A percentile compares a stretch with the other conserved stretches of the same genome.
phyloP scores from a whole-genome alignment of 148 eudicot genomes.

The Fagopyrum esculentum region DNA sequence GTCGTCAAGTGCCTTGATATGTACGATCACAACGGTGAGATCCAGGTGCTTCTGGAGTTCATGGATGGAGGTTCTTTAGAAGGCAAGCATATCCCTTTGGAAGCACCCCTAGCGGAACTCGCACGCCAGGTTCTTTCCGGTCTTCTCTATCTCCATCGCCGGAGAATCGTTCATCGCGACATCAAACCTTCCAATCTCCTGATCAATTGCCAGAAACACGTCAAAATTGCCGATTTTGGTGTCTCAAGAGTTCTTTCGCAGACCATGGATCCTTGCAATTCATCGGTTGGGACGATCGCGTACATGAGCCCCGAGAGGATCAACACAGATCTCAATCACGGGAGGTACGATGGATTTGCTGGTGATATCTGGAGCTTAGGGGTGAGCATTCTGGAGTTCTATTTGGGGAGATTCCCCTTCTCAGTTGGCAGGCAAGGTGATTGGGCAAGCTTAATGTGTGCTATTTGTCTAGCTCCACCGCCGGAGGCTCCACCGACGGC shows the following conservation, averaged over 20 bases:
- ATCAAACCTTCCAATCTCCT: constrained; percentile 75
- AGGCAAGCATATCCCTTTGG: constrained; percentile 37
- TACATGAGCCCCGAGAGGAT: constrained; percentile 87
- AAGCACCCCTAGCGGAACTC: constrained; percentile 42
- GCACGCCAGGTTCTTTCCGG: constrained; percentile 57
- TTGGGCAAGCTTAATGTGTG: constrained; percentile 80
- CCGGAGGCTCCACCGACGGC: constrained; percentile 66
- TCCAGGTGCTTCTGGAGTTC: constrained; percentile 69
- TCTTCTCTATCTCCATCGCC: constrained; percentile 47
- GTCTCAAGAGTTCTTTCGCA: constrained; percentile 54
- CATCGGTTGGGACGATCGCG: constrained; percentile 79
- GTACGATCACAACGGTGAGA: constrained; percentile 67
- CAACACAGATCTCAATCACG: constrained; percentile 76
- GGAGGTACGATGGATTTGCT: constrained; percentile 65
- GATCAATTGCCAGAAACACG: constrained; percentile 35
- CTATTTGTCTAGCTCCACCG: constrained; percentile 70
- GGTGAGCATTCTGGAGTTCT: constrained; percentile 70
- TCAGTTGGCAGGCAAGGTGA: constrained; percentile 61
- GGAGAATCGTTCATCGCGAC: constrained; percentile 67
- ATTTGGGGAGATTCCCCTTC: constrained; percentile 67
- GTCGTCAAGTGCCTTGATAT: constrained; percentile 66
- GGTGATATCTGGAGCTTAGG: constrained; percentile 93
- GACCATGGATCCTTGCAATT: constrained; percentile 83
- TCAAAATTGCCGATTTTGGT: constrained; percentile 81
- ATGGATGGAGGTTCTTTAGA: constrained; percentile 77